phyloP scores from a whole-genome alignment of 768 basidiomycete genomes.

The Boletus coccyginus region DNA sequence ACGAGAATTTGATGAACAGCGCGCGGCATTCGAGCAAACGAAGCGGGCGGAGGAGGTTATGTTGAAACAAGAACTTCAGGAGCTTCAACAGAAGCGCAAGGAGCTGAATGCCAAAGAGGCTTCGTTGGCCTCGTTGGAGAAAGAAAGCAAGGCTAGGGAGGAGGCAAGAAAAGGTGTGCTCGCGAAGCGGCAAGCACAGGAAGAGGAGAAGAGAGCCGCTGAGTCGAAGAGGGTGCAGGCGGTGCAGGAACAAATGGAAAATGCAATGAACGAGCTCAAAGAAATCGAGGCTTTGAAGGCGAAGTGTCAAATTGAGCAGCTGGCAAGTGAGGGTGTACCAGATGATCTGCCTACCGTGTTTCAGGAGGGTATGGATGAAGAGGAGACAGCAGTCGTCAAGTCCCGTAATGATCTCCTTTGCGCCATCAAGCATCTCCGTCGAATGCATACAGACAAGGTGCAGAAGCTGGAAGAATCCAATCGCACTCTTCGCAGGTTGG shows the following conservation, averaged over 20 bases:
- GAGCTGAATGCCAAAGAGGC: constrained; percentile 20
- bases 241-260: constrained; percentile 17
- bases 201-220: constrained; percentile 21
- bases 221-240: constrained; percentile 17
- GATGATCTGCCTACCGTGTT: constrained; percentile 17
- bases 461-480: constrained; percentile 16
- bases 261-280: constrained; percentile 18
- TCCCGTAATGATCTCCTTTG: constrained; percentile 9
- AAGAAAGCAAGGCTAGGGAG: constrained; percentile 25
- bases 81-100: constrained; percentile 17
- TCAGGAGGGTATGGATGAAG: constrained; percentile 23
- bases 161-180: constrained; percentile 17
- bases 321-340: background rate
- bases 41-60: constrained; percentile 18
- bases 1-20: constrained; percentile 15
- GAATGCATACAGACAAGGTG: constrained; percentile 17
- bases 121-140: constrained; percentile 18
- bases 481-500: constrained; percentile 20
- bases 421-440: constrained; percentile 14
- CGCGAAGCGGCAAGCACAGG: constrained; percentile 23
- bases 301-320: background rate
- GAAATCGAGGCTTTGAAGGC: constrained; percentile 8
- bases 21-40: constrained; percentile 20
- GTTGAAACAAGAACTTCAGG: constrained; percentile 19
- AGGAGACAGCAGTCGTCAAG: constrained; percentile 9